phyloP scores from a whole-genome alignment of 305 asterid genomes.

The Fraxinus ornus region DNA sequence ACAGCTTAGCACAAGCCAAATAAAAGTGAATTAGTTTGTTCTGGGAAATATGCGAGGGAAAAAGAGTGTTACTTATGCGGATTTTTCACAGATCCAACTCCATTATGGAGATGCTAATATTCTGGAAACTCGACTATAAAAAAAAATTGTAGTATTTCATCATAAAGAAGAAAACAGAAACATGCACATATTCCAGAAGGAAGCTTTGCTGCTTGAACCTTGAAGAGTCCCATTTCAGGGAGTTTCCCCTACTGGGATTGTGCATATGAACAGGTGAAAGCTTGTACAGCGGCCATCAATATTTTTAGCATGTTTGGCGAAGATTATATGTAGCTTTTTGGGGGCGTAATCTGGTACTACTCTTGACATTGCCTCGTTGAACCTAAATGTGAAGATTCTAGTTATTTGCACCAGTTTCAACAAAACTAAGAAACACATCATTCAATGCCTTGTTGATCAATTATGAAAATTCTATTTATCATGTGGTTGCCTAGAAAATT shows the following conservation, averaged over 20 bases:
- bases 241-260: neutral
- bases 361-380: neutral
- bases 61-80: neutral
- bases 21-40: neutral
- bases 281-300: neutral
- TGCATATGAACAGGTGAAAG: neutral
- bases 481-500: neutral
- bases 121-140: neutral
- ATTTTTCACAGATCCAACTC: neutral
- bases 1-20: neutral
- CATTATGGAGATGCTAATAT: neutral
- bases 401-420: neutral
- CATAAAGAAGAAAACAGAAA: neutral
- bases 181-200: neutral
- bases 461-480: neutral
- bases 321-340: neutral
- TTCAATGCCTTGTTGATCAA: neutral
- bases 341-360: neutral
- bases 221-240: neutral
- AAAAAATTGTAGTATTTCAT: neutral
- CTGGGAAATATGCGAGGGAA: neutral
- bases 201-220: neutral
- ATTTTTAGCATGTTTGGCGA: neutral
- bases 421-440: neutral
- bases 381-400: neutral